Percentiles rank a stretch among this genome's conserved stretches.
Evolutionary conservation across 106 monocot genomes (phyloP).

Genomic region (Gastrodia elata): DNA sequence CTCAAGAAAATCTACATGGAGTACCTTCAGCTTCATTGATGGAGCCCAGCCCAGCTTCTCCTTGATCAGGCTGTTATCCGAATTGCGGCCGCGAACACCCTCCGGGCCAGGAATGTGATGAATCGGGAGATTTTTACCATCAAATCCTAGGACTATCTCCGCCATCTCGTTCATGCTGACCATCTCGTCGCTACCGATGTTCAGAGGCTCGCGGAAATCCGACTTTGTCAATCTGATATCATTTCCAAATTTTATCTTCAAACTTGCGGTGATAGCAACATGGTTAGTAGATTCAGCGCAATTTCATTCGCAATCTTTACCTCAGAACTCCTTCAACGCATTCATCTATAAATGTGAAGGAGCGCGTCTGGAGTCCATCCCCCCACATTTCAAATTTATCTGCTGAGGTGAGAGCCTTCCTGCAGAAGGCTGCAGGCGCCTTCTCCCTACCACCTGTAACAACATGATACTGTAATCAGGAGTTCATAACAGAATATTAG

Average conservation of each 20-base stretch:
- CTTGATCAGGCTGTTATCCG: constrained; percentile 84
- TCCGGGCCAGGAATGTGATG: constrained; percentile 98
- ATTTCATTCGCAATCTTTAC: constrained; percentile 19
- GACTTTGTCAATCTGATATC: constrained; percentile 66
- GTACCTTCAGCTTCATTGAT: constrained; percentile 78
- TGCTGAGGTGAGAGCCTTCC: constrained; percentile 66
- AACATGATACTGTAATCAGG: not conserved
- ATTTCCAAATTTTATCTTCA: not conserved
- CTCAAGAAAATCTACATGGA: not conserved
- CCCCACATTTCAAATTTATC: constrained; percentile 97
- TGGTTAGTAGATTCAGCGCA: not conserved
- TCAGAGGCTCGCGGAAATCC: constrained; percentile 80
- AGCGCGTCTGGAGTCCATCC: constrained; percentile 83
- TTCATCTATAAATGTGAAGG: constrained; percentile 92
- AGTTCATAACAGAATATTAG: not conserved
- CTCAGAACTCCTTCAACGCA: constrained; percentile 88
- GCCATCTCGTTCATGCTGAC: constrained; percentile 99
- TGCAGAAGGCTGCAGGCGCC: constrained; percentile 86
- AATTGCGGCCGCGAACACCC: constrained; percentile 93
- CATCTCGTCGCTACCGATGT: constrained; percentile 94
- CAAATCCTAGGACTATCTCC: constrained; percentile 84
- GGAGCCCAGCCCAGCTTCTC: constrained; percentile 97
- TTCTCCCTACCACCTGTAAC: constrained; percentile 81
- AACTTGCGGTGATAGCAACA: not conserved
- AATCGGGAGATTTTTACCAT: constrained; percentile 75